Percentiles rank a stretch among this genome's conserved stretches.
These are phyloP conservation scores for Monascus ruber DNA, from an alignment of 2,329 filamentous ascomycete genomes.

Conservation along the genomic window DNA sequence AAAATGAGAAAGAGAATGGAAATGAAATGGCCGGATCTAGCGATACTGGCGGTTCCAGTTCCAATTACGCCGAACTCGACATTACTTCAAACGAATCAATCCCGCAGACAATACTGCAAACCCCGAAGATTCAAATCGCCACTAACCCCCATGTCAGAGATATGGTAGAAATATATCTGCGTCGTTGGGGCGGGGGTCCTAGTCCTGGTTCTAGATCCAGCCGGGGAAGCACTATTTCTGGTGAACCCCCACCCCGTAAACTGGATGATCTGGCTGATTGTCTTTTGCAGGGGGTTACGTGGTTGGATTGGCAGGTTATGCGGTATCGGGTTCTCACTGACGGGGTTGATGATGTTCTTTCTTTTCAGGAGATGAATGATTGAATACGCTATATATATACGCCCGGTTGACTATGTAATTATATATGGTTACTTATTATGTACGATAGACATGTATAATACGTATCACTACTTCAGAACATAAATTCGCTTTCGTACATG, in stretches of 20 bases:
- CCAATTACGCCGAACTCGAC: conserved; percentile 20
- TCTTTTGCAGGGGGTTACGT: conserved; percentile 64
- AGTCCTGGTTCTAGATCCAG: too few species aligned
- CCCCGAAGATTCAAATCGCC: conserved; percentile 16
- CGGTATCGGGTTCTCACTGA: conserved; percentile 14
- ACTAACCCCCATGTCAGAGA: conserved; percentile 8
- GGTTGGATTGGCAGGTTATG: conserved; percentile 58
- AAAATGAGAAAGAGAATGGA: conserved; percentile 9
- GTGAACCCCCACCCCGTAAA: conserved; percentile 34
- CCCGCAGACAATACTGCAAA: too few species aligned
- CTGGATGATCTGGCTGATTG: conserved; percentile 74
- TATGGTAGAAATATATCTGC: conserved; percentile 17
- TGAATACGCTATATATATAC: neutral
- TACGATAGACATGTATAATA: too few species aligned
- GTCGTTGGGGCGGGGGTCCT: conserved; percentile 14
- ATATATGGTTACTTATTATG: neutral
- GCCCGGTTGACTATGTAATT: neutral
- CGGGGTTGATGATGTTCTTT: conserved; percentile 6
- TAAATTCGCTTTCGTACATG: neutral
- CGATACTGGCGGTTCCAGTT: neutral
- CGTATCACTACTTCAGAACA: neutral
- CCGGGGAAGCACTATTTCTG: neutral
- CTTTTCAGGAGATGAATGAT: too few species aligned
- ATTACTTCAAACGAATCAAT: conserved; percentile 8
- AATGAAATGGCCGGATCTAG: neutral